Evolutionary conservation across 1,284 basidiomycete species (phyloP).

Genomic region (Ceratobasidium sp.): DNA sequence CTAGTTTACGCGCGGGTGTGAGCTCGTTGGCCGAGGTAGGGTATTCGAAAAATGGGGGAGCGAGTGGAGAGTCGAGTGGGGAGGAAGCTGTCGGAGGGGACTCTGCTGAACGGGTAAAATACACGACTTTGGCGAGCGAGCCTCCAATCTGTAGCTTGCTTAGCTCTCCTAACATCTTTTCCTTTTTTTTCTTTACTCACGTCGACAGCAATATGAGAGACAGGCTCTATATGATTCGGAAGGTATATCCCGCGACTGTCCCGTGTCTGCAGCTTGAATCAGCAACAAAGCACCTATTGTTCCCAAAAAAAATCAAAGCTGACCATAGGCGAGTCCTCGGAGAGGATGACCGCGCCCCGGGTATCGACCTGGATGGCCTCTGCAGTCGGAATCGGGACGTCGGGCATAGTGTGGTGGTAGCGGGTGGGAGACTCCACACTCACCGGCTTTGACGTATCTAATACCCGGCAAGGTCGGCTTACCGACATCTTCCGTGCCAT

Average conservation of each 20-base stretch:
- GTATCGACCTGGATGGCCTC: slow-evolving; percentile 88
- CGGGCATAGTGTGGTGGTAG: slow-evolving; percentile 35
- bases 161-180: not conserved
- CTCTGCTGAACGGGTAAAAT: slow-evolving; percentile 93
- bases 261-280: slow-evolving; percentile 71
- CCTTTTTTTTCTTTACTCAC: slow-evolving; percentile 67
- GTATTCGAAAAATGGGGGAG: slow-evolving; percentile 62
- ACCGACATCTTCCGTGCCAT: slow-evolving; percentile 39
- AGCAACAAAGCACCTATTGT: not conserved
- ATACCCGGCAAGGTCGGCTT: not conserved
- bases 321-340: slow-evolving; percentile 94
- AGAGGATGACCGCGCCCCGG: slow-evolving; percentile 88
- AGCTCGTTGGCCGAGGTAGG: slow-evolving; percentile 57
- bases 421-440: not conserved
- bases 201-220: slow-evolving; percentile 95
- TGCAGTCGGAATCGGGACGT: slow-evolving; percentile 69
- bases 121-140: slow-evolving; percentile 97
- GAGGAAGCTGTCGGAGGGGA: slow-evolving; percentile 73
- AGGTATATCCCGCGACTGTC: slow-evolving; percentile 96
- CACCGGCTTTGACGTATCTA: not conserved
- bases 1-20: slow-evolving; percentile 62
- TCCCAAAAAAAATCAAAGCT: slow-evolving; percentile 54
- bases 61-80: slow-evolving; percentile 69
- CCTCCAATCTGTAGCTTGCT: slow-evolving; percentile 84
- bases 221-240: slow-evolving; percentile 94